Evolutionary conservation across 345 rosid species (phyloP), one percentile per base, ranked within the genome.

Genomic region (Euphorbia peplus): DNA sequence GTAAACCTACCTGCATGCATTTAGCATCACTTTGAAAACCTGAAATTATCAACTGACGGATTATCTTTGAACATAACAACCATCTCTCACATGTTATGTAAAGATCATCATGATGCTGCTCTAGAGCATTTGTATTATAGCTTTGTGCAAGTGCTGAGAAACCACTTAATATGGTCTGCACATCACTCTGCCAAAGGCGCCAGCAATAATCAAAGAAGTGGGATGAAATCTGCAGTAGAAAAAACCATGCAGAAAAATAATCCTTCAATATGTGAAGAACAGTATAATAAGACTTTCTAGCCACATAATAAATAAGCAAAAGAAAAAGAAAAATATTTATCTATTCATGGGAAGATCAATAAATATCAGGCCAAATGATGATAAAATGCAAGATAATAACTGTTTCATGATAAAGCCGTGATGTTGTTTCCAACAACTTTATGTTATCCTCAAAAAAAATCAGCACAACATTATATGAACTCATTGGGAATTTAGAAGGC

Each of bases 101-200:
- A 72, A 90, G 90, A 74, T 95, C 99, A 73, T 86, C 92, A 30
- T 81, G 89, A 80, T 80, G 89, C 75, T 84, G 85, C 74, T 81
- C 86, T 25, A 69, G 56, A 69, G 83, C 69, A 82, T 80, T 84
- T 65, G 88, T 66, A 75, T 76, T 81, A 75, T 75, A 81, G 84
- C 74, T 76, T 77, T 83, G 88, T 58, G 77, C 61, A 73, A 88
- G 82, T 29, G 87, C 67, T n/a, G 90, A 82, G 75, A 95, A 88
- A 57, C 95, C 91, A 63, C 70, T 84, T 66, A 90, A 79, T 75
- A 95, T 95, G 37, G 87, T 83, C 78, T 90, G 95, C 73, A 87
- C 85, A 85, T 95, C 97, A 73, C 84, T 90, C 78, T 91, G 91
- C 99, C 99, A 95, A 63, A 95, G 95, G 81, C 76, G 88, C 95